phyloP scores from a whole-genome alignment of 192 early-diverging fungal genomes.

The Rhizophlyctis rosea region DNA sequence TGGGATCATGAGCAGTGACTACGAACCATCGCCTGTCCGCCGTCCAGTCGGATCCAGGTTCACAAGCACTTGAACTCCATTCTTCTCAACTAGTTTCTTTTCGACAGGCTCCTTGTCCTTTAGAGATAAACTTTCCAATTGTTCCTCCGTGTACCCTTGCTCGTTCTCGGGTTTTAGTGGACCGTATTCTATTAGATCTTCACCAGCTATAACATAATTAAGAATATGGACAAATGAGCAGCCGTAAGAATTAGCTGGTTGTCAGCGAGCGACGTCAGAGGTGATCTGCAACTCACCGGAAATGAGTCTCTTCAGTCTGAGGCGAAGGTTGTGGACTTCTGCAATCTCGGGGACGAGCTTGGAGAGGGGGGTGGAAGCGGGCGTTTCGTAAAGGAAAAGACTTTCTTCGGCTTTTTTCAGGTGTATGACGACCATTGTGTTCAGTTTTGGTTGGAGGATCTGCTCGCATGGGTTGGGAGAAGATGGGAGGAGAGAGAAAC shows the following conservation, averaged over 20 bases:
- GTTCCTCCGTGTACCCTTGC: constrained; percentile 57
- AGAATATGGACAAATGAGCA: background rate
- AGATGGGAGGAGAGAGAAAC: no score
- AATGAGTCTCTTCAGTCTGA: constrained; percentile 35
- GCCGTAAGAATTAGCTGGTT: background rate
- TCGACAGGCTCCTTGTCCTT: constrained; percentile 18
- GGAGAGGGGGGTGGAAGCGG: constrained; percentile 21
- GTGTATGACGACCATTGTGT: constrained; percentile 42
- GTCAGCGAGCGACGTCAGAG: background rate
- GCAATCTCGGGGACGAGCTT: constrained; percentile 32
- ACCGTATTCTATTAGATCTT: constrained; percentile 52
- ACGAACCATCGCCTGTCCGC: constrained; percentile 49
- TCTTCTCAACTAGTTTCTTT: constrained; percentile 29
- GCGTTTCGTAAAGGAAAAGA: constrained; percentile 40
- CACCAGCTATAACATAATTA: constrained; percentile 31
- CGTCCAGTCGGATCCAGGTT: constrained; percentile 58
- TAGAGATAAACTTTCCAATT: constrained; percentile 45
- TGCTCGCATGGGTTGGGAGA: no score
- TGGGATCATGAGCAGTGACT: background rate
- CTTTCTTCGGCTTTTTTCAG: constrained; percentile 45
- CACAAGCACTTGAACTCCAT: constrained; percentile 39
- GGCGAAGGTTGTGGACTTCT: constrained; percentile 36
- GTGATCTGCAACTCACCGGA: constrained; percentile 29
- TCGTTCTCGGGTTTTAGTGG: constrained; percentile 47
- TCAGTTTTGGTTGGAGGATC: no score